phyloP scores from a whole-genome alignment of 352 stramenopile genomes.

The Phytopythium chamaehyphon region DNA sequence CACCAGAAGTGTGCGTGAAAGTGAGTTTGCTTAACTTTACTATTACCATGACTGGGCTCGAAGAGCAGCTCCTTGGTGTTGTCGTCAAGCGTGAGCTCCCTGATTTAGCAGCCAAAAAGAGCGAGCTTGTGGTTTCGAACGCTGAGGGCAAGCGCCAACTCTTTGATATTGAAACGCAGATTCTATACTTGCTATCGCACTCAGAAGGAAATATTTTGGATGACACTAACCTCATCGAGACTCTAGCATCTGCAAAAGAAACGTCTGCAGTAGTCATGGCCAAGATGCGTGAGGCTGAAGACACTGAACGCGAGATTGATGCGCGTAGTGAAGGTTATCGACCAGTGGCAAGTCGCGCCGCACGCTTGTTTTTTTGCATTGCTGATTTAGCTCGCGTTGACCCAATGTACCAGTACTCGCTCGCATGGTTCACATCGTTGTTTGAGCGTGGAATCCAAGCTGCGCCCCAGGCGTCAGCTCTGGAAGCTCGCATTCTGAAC shows the following conservation, averaged over 20 bases:
- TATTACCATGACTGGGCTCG: conserved; percentile 89
- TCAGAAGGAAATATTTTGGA: conserved; percentile 92
- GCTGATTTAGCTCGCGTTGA: conserved; percentile 88
- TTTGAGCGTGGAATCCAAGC: conserved; percentile 89
- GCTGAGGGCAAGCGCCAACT: conserved; percentile 86
- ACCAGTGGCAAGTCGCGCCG: conserved; percentile 85
- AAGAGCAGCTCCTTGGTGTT: conserved; percentile 89
- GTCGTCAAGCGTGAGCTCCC: conserved; percentile 89
- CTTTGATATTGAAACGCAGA: conserved; percentile 92
- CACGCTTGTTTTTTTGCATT: conserved; percentile 92
- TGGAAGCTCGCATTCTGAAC: conserved; percentile 79
- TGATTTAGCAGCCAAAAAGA: conserved; percentile 89
- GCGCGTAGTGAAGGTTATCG: conserved; percentile 84
- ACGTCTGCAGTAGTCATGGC: conserved; percentile 76
- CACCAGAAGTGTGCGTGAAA: conserved; percentile 90
- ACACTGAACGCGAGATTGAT: conserved; percentile 90
- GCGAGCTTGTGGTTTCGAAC: conserved; percentile 86
- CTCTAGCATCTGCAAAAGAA: conserved; percentile 76
- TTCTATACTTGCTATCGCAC: conserved; percentile 88
- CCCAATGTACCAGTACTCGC: conserved; percentile 94
- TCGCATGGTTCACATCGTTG: conserved; percentile 91
- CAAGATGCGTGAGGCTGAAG: conserved; percentile 90
- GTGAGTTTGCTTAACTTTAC: conserved; percentile 92
- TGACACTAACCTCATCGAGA: conserved; percentile 91
- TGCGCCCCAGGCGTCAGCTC: conserved; percentile 78